Base-by-base conservation (phyloP, 164 flowering plant species). In the Dillenia turbinata region DNA sequence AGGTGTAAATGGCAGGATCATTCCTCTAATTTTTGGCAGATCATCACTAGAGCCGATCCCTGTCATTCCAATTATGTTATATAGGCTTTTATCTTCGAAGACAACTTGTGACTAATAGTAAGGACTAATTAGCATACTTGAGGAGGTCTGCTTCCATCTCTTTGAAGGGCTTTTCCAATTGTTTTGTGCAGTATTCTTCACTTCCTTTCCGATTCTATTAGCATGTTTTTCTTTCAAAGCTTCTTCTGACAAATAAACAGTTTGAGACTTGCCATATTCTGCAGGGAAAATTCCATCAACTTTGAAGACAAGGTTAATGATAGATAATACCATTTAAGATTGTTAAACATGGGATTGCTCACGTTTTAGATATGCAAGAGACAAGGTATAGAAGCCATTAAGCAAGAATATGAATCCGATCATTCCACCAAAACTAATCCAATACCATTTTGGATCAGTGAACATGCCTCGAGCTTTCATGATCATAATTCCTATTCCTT, bases 1-100 rank as follows among this genome's bases (percentile, higher is more conserved):
- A 14, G 75, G 85, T 11, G 59, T 55, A 57, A 84, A 81, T 19
- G 86, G 89, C 33, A 84, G 84, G 67, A 78, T 54, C 85, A 84
- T 82, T 60, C 80, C 81, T 57, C 68, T 71, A 70, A 22, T 56
- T 33, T 43, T 56, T 10, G 65, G 51, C 49, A 40, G 52, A 46
- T 45, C 59, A 12, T 56, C 75, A 33, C 22, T 1, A 19, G 22
- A 19, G 22, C 22, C 22, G 22, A 19, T 19, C 22, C 22, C 22
- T 19, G 22, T 19, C 22, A 19, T 19, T 1, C 1, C 1, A 19
- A 19, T 19, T 19, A 19, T 19, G 22, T 19, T 19, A 22, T 48
- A 44, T 0, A 6, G 15, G 49, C 58, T 63, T 55, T 71, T 54
- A 49, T 50, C 47, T 49, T 43, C 40, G 67, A 51, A 15, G 63